These are phyloP conservation scores for Haemoproteus tartakovskyi DNA, from an alignment of 169 alveolate genomes.

Conservation along the genomic window DNA sequence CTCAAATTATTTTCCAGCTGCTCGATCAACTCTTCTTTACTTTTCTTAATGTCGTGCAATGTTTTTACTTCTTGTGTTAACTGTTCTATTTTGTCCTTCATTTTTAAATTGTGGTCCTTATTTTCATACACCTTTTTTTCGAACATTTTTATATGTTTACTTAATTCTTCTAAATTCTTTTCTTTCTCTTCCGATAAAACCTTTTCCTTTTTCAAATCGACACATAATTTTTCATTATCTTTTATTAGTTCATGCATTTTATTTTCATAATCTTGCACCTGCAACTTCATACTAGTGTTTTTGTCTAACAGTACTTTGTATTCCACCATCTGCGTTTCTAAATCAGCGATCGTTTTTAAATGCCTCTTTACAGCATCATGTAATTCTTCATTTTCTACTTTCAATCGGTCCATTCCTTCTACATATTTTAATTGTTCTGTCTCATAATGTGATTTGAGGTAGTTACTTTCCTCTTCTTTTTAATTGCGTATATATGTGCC, in stretches of 20 bases:
- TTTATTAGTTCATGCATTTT: conserved; percentile 57
- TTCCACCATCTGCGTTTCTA: conserved; percentile 54
- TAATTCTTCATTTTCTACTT: conserved; percentile 39
- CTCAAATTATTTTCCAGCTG: conserved; percentile 60
- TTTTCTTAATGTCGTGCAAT: conserved; percentile 34
- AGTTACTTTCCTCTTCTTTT: conserved; percentile 43
- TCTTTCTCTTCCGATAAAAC: conserved; percentile 37
- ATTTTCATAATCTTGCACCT: conserved; percentile 59
- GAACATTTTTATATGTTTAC: conserved; percentile 15
- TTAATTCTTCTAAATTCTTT: conserved; percentile 12
- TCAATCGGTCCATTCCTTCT: conserved; percentile 58
- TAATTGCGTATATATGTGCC: conserved; percentile 62
- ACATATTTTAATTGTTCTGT: conserved; percentile 24
- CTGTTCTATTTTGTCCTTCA: conserved; percentile 55
- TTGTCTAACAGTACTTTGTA: conserved; percentile 58
- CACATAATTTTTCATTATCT: conserved; percentile 58
- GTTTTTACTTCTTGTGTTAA: conserved; percentile 34
- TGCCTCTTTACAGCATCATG: conserved; percentile 36
- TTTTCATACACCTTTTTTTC: conserved; percentile 29
- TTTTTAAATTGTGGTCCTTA: conserved; percentile 7
- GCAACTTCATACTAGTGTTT: conserved; percentile 65
- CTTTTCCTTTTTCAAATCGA: conserved; percentile 60
- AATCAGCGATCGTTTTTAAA: conserved; percentile 36
- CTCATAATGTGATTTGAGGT: conserved; percentile 11
- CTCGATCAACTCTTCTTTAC: conserved; percentile 43